Evolutionary conservation across 2,329 filamentous ascomycete species (phyloP).

Genomic region (Botryotinia convoluta): DNA sequence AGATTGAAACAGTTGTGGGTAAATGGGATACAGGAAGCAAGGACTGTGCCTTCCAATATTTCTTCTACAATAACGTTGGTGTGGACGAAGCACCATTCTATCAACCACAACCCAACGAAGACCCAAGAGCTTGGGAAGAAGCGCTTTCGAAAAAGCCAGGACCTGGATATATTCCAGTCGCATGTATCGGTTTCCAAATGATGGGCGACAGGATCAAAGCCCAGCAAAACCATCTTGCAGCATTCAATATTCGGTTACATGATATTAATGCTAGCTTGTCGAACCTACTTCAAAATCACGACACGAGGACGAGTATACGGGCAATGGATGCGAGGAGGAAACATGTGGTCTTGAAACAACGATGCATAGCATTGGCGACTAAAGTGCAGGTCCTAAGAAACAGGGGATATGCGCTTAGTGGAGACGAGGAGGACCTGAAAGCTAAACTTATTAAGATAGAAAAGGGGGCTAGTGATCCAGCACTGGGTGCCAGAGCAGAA

Average conservation of each 20-base stretch:
- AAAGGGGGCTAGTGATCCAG: conserved; percentile 69
- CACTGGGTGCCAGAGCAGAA: conserved; percentile 71
- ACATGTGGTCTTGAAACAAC: conserved; percentile 69
- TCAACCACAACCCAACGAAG: conserved; percentile 66
- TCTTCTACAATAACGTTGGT: conserved; percentile 85
- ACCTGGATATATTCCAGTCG: conserved; percentile 71
- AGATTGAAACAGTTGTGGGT: conserved; percentile 65
- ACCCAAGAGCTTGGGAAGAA: conserved; percentile 79
- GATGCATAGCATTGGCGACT: conserved; percentile 71
- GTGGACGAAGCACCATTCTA: conserved; percentile 74
- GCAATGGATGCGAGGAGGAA: conserved; percentile 69
- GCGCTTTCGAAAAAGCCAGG: conserved; percentile 77
- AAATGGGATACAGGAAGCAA: conserved; percentile 72
- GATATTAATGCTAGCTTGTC: conserved; percentile 75
- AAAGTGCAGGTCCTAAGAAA: conserved; percentile 80
- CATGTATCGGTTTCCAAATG: conserved; percentile 70
- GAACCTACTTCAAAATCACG: conserved; percentile 71
- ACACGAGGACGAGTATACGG: conserved; percentile 71
- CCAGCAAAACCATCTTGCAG: conserved; percentile 66
- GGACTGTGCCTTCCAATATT: conserved; percentile 74
- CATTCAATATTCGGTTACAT: conserved; percentile 71
- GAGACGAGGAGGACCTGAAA: conserved; percentile 75
- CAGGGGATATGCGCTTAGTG: conserved; percentile 75
- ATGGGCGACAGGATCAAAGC: conserved; percentile 69
- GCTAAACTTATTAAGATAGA: conserved; percentile 69